A percentile compares a stretch with the other conserved stretches of the same genome.
Evolutionary conservation across 768 basidiomycete genomes (phyloP).

Genomic region (Leccinum longicurvipes): DNA sequence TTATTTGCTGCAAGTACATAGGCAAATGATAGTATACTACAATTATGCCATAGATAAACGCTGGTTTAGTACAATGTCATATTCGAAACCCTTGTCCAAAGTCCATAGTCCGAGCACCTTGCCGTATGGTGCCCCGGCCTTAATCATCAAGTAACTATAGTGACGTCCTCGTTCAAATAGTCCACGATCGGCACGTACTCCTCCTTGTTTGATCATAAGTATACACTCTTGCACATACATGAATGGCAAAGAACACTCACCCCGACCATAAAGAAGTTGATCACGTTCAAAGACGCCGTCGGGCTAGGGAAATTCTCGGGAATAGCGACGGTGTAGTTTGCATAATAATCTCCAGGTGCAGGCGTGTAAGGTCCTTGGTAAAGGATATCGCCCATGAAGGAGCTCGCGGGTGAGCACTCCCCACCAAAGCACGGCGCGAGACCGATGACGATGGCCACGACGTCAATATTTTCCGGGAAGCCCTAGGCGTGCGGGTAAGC

Average conservation of each 20-base stretch:
- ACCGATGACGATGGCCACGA: constrained; percentile 32
- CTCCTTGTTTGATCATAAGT: constrained; percentile 6
- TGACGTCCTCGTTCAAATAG: constrained; percentile 24
- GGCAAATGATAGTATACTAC: background rate
- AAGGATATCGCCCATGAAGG: constrained; percentile 30
- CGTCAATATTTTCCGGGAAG: constrained; percentile 22
- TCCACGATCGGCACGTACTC: constrained; percentile 10
- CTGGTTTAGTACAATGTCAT: background rate
- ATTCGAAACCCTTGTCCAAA: background rate
- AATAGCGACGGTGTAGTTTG: constrained; percentile 33
- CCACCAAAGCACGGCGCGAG: constrained; percentile 24
- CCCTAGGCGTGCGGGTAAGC: constrained; percentile 8
- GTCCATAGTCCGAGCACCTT: background rate
- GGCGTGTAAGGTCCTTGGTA: constrained; percentile 36
- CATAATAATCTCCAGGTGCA: constrained; percentile 12
- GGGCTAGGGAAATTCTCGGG: constrained; percentile 28
- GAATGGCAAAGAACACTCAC: constrained; percentile 26
- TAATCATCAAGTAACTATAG: constrained; percentile 6
- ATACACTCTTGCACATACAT: background rate
- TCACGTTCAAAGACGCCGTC: constrained; percentile 34
- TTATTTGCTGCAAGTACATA: background rate
- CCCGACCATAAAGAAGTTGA: constrained; percentile 38
- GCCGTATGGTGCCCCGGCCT: background rate
- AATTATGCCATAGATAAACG: background rate
- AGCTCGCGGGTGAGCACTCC: constrained; percentile 22